Percentiles rank a stretch among this genome's conserved stretches.
Evolutionary conservation across 2,329 filamentous ascomycete genomes (phyloP).

Genomic region (Colletotrichum euphorbiae): DNA sequence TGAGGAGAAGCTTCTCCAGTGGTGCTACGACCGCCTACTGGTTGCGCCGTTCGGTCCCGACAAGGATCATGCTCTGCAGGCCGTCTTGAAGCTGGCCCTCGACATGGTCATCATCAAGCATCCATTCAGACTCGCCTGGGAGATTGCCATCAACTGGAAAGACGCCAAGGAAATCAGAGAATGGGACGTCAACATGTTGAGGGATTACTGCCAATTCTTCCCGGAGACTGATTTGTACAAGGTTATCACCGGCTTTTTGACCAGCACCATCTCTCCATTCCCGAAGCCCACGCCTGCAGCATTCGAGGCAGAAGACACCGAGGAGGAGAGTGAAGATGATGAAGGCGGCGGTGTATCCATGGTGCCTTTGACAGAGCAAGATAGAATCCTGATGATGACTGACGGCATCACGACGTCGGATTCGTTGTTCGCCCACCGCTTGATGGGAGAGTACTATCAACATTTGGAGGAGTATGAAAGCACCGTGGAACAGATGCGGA

Average conservation of each 20-base stretch:
- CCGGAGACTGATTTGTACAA: conserved; percentile 85
- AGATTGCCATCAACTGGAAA: conserved; percentile 89
- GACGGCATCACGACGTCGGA: conserved; percentile 75
- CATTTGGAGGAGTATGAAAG: conserved; percentile 87
- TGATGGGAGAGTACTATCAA: conserved; percentile 87
- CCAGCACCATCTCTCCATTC: conserved; percentile 87
- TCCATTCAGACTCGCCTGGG: conserved; percentile 90
- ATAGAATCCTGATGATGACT: conserved; percentile 83
- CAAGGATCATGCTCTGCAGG: conserved; percentile 77
- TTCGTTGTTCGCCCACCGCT: conserved; percentile 84
- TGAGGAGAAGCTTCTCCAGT: conserved; percentile 88
- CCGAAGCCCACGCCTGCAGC: conserved; percentile 54
- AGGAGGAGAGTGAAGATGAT: conserved; percentile 69
- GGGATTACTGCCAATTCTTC: conserved; percentile 86
- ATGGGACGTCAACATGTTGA: conserved; percentile 81
- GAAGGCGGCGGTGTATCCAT: conserved; percentile 67
- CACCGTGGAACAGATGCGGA: conserved; percentile 82
- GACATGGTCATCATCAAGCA: conserved; percentile 98
- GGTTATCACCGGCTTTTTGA: conserved; percentile 84
- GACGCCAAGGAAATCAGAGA: conserved; percentile 80
- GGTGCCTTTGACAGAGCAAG: conserved; percentile 76
- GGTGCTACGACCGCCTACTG: conserved; percentile 82
- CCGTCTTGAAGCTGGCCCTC: conserved; percentile 80
- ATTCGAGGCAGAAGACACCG: conserved; percentile 46
- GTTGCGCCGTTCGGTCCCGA: conserved; percentile 72